Percentiles rank a stretch among this genome's conserved stretches.
These are phyloP conservation scores for Fusarium burgessii DNA, from an alignment of 2,329 filamentous ascomycete genomes.

Conservation along the genomic window DNA sequence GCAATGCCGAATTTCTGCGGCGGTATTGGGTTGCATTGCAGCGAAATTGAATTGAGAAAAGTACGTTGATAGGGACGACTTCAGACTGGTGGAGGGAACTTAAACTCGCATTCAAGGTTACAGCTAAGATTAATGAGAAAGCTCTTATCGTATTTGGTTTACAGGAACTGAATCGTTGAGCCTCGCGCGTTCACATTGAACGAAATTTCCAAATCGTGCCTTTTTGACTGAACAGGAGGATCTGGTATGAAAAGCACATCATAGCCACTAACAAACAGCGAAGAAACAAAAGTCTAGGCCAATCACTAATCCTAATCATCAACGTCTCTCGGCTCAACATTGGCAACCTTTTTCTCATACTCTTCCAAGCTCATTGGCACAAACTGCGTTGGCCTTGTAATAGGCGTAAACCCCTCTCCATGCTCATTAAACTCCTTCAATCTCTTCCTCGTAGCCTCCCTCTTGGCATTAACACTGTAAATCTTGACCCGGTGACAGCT, in stretches of 20 bases:
- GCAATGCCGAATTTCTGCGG: too few relatives aligned
- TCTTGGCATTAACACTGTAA: conserved; percentile 70
- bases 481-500: conserved; percentile 70
- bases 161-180: too few relatives aligned
- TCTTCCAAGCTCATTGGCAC: conserved; percentile 1
- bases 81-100: too few relatives aligned
- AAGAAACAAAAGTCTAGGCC: fast-evolving
- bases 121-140: too few relatives aligned
- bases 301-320: neutral
- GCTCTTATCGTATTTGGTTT: too few relatives aligned
- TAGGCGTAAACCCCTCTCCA: conserved; percentile 61
- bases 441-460: conserved; percentile 61
- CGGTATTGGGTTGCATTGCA: neutral
- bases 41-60: too few relatives aligned
- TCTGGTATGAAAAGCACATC: too few relatives aligned
- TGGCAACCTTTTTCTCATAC: neutral
- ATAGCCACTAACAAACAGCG: neutral
- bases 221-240: too few relatives aligned
- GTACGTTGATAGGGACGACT: too few relatives aligned
- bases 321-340: neutral
- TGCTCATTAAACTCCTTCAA: conserved; percentile 64
- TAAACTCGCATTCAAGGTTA: too few relatives aligned
- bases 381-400: conserved; percentile 55
- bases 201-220: too few relatives aligned
- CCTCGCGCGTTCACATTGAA: too few relatives aligned